Base-by-base conservation (phyloP, 371 early-diverging fungal species). In the Apophysomyces elegans region DNA sequence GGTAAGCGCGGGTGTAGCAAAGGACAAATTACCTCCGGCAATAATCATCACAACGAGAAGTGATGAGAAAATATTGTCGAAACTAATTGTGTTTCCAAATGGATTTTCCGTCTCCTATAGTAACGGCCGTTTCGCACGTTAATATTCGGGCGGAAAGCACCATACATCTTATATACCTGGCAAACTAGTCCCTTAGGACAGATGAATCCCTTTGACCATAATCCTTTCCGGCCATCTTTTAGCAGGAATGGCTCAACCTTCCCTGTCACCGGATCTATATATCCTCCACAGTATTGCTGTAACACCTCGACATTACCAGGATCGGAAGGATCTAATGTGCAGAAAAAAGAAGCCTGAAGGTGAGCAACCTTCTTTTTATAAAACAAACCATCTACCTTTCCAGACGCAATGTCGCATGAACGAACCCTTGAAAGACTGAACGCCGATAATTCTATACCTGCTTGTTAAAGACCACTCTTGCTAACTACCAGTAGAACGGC, bases 371-470 rank as follows among this genome's bases (percentile, higher is more conserved):
- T 26, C 2, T 26, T 26, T 26, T 26, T 26, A 26, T 2, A 26
- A 2, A 26, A 26, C 32, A 26, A 26, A 26, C 18, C 57, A 7
- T 63, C 63, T 72, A 82, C 80, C 78, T 65, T 71, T 71, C 84
- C 83, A 84, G 21, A 86, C 86, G 66, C 90, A 90, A 16, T 76
- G 86, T 37, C 90, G 77, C 44, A 77, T 69, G 58, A 86, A 77
- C 0, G 90, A 90, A 5, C 90, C 90, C 62, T 87, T 86, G 59
- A 90, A 90, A 2, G 88, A 77, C 58, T 90, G 88, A 1, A 88
- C 86, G 32, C 88, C 88, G 54, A 88, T 73, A 64, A 86, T 84
- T 39, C 88, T 88, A 71, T 0, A 63, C 12, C 35, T 6, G 50
- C 18, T 16, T 45, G 11, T 14, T n/a, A 44, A 12, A 56, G 12